Evolutionary conservation across 73 alveolate genomes (phyloP).

Genomic region (Paramecium sexaurelia): DNA sequence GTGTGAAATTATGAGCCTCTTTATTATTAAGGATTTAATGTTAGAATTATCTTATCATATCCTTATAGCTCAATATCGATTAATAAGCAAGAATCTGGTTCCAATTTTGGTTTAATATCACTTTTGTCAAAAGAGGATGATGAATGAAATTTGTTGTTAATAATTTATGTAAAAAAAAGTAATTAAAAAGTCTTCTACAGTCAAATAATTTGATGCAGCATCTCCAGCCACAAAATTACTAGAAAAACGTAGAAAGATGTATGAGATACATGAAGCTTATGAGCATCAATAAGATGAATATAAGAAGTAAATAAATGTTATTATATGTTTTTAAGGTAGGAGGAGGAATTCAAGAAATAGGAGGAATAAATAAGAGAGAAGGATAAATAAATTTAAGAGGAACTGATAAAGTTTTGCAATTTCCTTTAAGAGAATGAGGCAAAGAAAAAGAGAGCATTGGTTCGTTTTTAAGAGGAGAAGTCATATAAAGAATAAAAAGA

Average conservation of each 20-base stretch:
- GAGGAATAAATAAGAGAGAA: slow-evolving; percentile 67
- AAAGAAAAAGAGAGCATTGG: slow-evolving; percentile 67
- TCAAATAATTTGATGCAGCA: slow-evolving; percentile 42
- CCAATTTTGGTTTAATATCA: background rate
- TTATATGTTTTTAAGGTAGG: slow-evolving; percentile 13
- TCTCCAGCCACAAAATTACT: slow-evolving; percentile 67
- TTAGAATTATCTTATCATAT: background rate
- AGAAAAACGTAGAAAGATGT: slow-evolving; percentile 70
- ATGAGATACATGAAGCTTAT: slow-evolving; percentile 70
- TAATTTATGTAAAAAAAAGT: background rate
- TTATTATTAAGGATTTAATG: background rate
- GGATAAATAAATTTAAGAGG: slow-evolving; percentile 53
- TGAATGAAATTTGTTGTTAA: background rate
- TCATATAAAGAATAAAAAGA: slow-evolving; percentile 53
- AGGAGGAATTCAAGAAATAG: slow-evolving; percentile 48
- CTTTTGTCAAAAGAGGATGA: background rate
- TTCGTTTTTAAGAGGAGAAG: slow-evolving; percentile 53
- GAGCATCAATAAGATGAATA: slow-evolving; percentile 64
- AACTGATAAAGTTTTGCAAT: slow-evolving; percentile 61
- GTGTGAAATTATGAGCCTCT: background rate
- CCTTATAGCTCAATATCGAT: background rate
- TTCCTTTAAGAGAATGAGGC: slow-evolving; percentile 70
- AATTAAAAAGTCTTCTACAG: background rate
- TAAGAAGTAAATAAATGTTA: slow-evolving; percentile 17
- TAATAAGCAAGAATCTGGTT: background rate